Base-by-base conservation (phyloP, 1,284 basidiomycete genomes). In the Mycena sp. region DNA sequence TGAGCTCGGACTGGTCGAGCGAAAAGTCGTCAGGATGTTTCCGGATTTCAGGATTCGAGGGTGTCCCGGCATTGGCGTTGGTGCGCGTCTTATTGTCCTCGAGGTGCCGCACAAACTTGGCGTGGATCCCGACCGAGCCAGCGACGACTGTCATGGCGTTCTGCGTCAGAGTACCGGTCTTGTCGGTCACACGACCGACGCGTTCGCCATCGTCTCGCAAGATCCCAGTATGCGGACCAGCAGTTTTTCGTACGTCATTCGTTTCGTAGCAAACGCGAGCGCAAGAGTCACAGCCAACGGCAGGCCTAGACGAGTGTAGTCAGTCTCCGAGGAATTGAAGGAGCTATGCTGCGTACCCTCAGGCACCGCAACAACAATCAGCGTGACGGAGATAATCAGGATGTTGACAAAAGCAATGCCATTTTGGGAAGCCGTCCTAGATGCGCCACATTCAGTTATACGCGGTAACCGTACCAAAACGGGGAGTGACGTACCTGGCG, bases 151-250 rank as follows among this genome's bases (percentile, higher is more conserved):
- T 88, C 97, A 99, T 99, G 72, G 83, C 84, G 81, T 99, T 99
- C 74, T 95, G 92, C 0, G 97, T 99, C 26, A 96, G 88, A 7
- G 95, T 93, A 50, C 94, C 94, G 1, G 96, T 97, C 82, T 98
- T 98, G 83, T 98, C 95, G 21, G 96, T 98, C 96, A 98, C 28
- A 98, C 87, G 65, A 98, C 96, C 23, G 92, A 97, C 14, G 96
- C 94, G 74, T 99, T 98, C 32, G 94, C 97, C 96, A 99, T 99
- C 7, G 95, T 99, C 82, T 99, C 97, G 78, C 97, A 99, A 26
- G 95, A 95, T 14, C 95, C 93, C 35, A 99, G 87, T 3, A 99
- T 92, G 67, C 97, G 95, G 19, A 99, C 97, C 49, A 99, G 88
- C 0, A 99, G 83, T 65, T 97, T 97, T 77, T 96, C 93, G 73